Base-by-base conservation (phyloP, 495 filamentous ascomycete genomes). In the Aspergillus cavernicola region DNA sequence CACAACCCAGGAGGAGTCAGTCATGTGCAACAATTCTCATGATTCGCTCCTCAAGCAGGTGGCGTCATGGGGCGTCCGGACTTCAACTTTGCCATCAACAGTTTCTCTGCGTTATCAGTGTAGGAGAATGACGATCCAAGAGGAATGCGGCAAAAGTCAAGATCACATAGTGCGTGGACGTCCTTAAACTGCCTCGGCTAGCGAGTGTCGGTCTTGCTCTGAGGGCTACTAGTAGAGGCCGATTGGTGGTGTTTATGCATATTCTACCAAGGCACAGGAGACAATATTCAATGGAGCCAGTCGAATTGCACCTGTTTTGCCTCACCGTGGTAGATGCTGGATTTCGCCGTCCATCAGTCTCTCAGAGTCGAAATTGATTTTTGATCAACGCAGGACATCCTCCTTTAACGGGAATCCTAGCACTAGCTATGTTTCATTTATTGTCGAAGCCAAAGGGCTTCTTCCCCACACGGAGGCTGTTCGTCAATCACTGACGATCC, bases 401-500 rank as follows among this genome's bases (percentile, higher is more conserved):
- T 29, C 46, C 33, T 36, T n/a, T 19, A 20, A 16, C 45, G 8
- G n/a, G 32, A 15, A 37, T 23, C 6, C 35, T 48, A 51, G 40
- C 37, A 28, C 37, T 37, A 32, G 37, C 15, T 36, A 55, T 53
- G 53, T 62, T 53, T 56, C 52, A 37, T 38, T 43, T 28, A 43
- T 28, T 43, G 40, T 29, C 33, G 9, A 36, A 37, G 22, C 33
- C 29, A 20, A 32, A 57, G 50, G 44, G 19, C 39, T 43, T 41
- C 50, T 31, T 22, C 50, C 46, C 56, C 60, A 59, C 56, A 53
- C 52, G 51, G 49, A 51, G 38, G 7, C 37, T 43, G 56, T 50
- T 52, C 43, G 29, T 26, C 41, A 32, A 23, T 32, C 28, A 16
- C 19, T 43, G 52, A 23, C 51, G 56, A 59, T 59, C 57, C 51